Conservation (phyloP, 768 basidiomycete species). For the Paxillus ammoniavirescens region DNA sequence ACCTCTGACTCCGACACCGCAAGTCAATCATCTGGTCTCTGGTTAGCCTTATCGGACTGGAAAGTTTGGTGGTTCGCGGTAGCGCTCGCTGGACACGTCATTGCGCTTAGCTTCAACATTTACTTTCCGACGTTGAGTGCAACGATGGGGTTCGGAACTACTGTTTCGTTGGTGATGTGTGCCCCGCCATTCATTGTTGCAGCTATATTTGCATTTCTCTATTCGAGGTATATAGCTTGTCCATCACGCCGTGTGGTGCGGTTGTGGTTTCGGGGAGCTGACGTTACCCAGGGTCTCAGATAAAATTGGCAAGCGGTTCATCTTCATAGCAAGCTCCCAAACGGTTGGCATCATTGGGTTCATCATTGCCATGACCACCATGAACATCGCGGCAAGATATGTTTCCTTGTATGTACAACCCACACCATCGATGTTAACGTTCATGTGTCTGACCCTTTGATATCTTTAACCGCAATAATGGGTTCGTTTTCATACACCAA, state of each 20-base stretch:
- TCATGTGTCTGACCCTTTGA: background rate
- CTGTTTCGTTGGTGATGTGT: conserved; percentile 64
- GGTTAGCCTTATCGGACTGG: conserved; percentile 63
- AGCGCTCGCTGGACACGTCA: conserved; percentile 45
- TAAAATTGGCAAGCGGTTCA: conserved; percentile 61
- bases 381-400: conserved; percentile 59
- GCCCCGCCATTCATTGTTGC: conserved; percentile 53
- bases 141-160: conserved; percentile 61
- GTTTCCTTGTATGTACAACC: conserved; percentile 46
- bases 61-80: conserved; percentile 77
- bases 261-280: conserved; percentile 50
- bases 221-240: background rate
- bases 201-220: background rate
- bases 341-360: conserved; percentile 62
- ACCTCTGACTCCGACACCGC: conserved; percentile 10
- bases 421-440: no score
- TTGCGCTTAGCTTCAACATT: conserved; percentile 68
- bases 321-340: conserved; percentile 58
- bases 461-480: conserved; percentile 20
- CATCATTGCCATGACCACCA: conserved; percentile 56
- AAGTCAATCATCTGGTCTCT: conserved; percentile 43
- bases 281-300: conserved; percentile 68
- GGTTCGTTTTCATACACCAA: conserved; percentile 62
- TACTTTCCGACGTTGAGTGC: conserved; percentile 54
- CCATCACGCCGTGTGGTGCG: background rate